These are phyloP conservation scores for Tylopilus subfusipes DNA, from an alignment of 768 basidiomycete genomes.

Conservation along the genomic window DNA sequence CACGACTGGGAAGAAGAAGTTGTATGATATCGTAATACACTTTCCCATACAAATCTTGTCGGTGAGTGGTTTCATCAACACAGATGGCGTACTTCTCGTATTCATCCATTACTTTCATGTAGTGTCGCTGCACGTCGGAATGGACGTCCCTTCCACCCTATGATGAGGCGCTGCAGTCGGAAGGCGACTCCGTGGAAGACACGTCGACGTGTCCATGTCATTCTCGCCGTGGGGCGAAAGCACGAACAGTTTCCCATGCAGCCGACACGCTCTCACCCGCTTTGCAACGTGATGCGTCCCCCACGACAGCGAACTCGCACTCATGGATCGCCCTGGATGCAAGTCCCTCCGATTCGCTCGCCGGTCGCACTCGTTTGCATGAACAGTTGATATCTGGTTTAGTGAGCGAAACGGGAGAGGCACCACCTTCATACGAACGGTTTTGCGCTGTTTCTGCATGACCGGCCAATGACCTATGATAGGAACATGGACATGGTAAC, in stretches of 20 bases:
- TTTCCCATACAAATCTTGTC: constrained; percentile 86
- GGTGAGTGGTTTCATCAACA: constrained; percentile 41
- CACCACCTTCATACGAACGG: constrained; percentile 55
- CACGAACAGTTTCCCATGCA: neutral
- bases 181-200: constrained; percentile 2
- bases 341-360: constrained; percentile 31
- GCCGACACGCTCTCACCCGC: neutral
- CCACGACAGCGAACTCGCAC: constrained; percentile 31
- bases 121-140: constrained; percentile 82
- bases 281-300: constrained; percentile 31
- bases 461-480: neutral
- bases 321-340: constrained; percentile 15
- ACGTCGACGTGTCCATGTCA: constrained; percentile 44
- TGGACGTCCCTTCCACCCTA: constrained; percentile 80
- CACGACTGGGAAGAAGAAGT: constrained; percentile 72
- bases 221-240: constrained; percentile 11
- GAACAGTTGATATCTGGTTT: constrained; percentile 81
- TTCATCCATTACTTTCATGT: neutral
- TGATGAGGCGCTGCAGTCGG: constrained; percentile 34
- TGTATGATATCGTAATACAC: constrained; percentile 85
- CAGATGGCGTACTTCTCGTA: neutral
- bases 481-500: neutral
- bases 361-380: constrained; percentile 52
- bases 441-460: neutral
- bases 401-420: constrained; percentile 77